Evolutionary conservation across 1,139 yeast species (phyloP).

Genomic region (Candida tropicalis): DNA sequence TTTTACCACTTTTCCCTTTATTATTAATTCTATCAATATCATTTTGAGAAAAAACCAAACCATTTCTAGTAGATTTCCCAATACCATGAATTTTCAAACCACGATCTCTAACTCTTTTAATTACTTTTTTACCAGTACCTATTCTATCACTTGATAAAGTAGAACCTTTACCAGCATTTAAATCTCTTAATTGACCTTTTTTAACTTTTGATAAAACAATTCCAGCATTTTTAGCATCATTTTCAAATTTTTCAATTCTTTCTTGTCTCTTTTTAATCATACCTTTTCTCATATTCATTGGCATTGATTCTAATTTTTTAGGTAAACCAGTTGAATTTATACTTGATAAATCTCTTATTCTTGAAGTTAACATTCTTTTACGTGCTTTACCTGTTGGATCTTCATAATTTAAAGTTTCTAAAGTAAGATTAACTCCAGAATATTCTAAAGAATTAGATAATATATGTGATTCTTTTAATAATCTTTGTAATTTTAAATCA

Average conservation of each 20-base stretch:
- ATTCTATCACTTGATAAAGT: conserved; percentile 56
- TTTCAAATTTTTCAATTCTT: conserved; percentile 60
- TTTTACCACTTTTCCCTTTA: conserved; percentile 4
- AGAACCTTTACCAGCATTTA: conserved; percentile 57
- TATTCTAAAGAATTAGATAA: conserved; percentile 56
- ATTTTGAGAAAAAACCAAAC: conserved; percentile 68
- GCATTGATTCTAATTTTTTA: conserved; percentile 70
- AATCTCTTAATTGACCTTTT: conserved; percentile 64
- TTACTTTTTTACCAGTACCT: conserved; percentile 48
- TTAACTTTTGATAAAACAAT: conserved; percentile 68
- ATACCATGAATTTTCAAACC: conserved; percentile 79
- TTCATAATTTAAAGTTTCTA: conserved; percentile 65
- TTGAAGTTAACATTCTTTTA: conserved; percentile 67
- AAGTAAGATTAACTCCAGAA: conserved; percentile 79
- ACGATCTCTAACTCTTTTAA: conserved; percentile 56
- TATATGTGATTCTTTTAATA: conserved; percentile 84
- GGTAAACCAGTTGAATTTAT: conserved; percentile 48
- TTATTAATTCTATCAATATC: conserved; percentile 59
- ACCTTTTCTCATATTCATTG: conserved; percentile 86
- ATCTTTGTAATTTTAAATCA: conserved; percentile 81
- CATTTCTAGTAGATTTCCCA: conserved; percentile 81
- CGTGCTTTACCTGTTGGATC: conserved; percentile 83
- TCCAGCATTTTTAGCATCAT: conserved; percentile 87
- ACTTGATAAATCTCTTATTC: conserved; percentile 61
- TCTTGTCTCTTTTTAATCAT: conserved; percentile 62